Evolutionary conservation across 768 basidiomycete species (phyloP).

Genomic region (Imleria badia): DNA sequence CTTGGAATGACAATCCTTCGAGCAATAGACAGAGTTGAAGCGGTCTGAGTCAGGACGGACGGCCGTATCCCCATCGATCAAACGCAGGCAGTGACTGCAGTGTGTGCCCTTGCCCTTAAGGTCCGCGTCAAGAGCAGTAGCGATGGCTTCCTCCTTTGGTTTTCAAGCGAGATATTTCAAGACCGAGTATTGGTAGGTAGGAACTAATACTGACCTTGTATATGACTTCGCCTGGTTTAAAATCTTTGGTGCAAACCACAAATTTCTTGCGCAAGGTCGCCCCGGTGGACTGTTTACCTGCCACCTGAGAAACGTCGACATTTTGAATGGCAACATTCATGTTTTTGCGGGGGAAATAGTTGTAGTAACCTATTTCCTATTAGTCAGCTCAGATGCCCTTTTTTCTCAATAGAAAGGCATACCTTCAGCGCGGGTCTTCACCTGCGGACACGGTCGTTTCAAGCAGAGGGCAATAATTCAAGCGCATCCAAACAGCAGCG

Average conservation of each 20-base stretch:
- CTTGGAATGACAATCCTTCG: constrained; percentile 58
- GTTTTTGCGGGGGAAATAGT: constrained; percentile 70
- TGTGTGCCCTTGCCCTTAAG: constrained; percentile 65
- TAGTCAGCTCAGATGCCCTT: constrained; percentile 15
- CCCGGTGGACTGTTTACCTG: constrained; percentile 10
- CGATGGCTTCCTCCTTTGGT: constrained; percentile 71
- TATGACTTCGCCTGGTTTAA: constrained; percentile 69
- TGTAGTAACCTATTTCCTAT: constrained; percentile 62
- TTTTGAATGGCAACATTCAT: constrained; percentile 65
- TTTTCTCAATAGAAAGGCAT: constrained; percentile 38
- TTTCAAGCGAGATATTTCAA: constrained; percentile 6
- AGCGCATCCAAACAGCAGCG: constrained; percentile 13
- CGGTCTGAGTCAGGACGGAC: constrained; percentile 50
- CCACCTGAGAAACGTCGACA: constrained; percentile 25
- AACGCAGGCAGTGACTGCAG: constrained; percentile 72
- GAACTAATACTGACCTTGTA: constrained; percentile 54
- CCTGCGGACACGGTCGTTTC: constrained; percentile 41
- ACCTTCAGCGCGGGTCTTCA: constrained; percentile 73
- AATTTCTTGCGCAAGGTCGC: constrained; percentile 44
- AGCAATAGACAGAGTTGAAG: constrained; percentile 68
- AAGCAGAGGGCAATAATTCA: constrained; percentile 8
- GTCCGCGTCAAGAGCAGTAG: constrained; percentile 69
- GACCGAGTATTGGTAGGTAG: background rate
- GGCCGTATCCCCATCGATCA: constrained; percentile 46
- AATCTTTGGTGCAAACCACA: constrained; percentile 64